These are phyloP conservation scores for Agapanthus africanus DNA, from an alignment of 106 monocot species.

Conservation along the genomic window DNA sequence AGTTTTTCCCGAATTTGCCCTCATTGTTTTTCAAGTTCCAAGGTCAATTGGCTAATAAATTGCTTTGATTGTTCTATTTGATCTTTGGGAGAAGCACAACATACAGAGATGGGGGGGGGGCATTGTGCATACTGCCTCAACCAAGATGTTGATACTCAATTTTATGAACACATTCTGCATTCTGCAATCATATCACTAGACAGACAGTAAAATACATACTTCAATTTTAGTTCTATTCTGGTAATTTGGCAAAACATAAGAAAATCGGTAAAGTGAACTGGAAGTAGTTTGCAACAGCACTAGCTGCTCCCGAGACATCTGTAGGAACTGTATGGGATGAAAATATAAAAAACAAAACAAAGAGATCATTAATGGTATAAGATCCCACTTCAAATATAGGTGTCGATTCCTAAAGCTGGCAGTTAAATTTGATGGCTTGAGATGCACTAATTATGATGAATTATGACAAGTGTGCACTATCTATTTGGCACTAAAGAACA, in stretches of 20 bases:
- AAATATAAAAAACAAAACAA: not conserved
- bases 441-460: no score
- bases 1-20: no score
- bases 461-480: not conserved
- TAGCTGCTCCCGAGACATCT: not conserved
- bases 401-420: not conserved
- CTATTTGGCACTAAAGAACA: not conserved
- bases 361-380: not conserved
- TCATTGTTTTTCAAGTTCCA: no score
- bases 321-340: not conserved
- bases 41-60: no score
- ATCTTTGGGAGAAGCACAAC: no score
- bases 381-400: not conserved
- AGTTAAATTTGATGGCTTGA: not conserved
- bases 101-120: no score
- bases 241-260: not conserved
- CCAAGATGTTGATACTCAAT: no score
- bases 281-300: not conserved
- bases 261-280: not conserved
- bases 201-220: not conserved
- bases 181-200: not conserved
- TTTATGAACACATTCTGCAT: no score
- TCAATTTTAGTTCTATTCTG: not conserved
- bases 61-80: no score
- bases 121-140: no score